Evolutionary conservation across 768 basidiomycete species (phyloP).

Genomic region (Rhodotorula taiwanensis): DNA sequence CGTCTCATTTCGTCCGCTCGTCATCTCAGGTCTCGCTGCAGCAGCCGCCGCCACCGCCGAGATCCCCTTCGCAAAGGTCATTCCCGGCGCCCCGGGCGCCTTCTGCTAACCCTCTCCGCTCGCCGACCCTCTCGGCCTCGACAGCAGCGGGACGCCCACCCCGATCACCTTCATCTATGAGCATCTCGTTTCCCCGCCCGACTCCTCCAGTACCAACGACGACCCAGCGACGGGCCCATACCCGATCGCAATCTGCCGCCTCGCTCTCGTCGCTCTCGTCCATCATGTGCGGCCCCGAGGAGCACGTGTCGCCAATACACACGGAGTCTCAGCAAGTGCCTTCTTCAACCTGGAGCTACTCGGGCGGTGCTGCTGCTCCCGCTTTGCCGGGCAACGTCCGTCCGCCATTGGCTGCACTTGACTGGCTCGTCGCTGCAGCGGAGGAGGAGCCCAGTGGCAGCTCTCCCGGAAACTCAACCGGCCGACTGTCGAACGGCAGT

Average conservation of each 20-base stretch:
- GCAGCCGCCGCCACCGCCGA: too few species aligned
- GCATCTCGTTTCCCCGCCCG: background rate
- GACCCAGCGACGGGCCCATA: background rate
- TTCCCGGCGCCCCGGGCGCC: too few species aligned
- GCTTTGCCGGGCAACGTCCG: background rate
- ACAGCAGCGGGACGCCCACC: too few species aligned
- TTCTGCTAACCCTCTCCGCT: too few species aligned
- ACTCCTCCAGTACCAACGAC: background rate
- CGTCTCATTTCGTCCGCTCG: too few species aligned
- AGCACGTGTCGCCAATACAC: background rate
- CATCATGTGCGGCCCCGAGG: background rate
- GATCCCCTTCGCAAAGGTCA: too few species aligned
- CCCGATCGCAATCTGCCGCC: constrained; percentile 2
- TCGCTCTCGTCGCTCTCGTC: constrained; percentile 8
- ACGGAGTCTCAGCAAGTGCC: background rate
- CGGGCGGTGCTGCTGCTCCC: background rate
- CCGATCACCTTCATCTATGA: constrained; percentile 7
- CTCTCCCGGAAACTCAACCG: too few species aligned
- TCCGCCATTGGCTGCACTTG: background rate
- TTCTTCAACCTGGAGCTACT: background rate
- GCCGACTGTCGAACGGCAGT: constrained; percentile 5
- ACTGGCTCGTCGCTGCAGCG: background rate
- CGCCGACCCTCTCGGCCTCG: too few species aligned
- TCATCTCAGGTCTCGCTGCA: too few species aligned
- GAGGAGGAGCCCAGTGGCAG: background rate